Base-by-base conservation (phyloP, 2,329 filamentous ascomycete species). In the Aspergillus sp. region DNA sequence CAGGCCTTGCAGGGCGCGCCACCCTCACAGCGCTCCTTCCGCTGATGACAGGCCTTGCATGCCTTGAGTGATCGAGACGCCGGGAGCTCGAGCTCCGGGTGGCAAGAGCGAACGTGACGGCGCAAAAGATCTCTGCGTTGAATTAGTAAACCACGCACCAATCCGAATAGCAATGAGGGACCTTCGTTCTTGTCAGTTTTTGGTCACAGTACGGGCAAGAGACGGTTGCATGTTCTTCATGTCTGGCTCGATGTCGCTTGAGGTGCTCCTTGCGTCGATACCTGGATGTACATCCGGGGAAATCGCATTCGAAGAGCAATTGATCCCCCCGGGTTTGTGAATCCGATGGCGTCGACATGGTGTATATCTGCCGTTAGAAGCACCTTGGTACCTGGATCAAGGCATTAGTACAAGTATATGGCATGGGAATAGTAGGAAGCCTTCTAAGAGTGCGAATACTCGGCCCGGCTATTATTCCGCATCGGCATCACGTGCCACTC, bases 191-290 rank as follows among this genome's bases (percentile, higher is more conserved):
- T 13, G 32, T 26, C 28, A 49, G 49, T 16, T 15, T 26, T 3
- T 35, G 35, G 19, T 24, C 22, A 28, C 48, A 52, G 2, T 19
- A 31, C 4, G 39, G 30, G 29, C 48, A 52, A 8, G 5, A 5
- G 12, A 41, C 40, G 5, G 7, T 8, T 16, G 33, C 31, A 14
- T 32, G 30, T n/a, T 8, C 11, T n/a, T 10, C 6, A 17, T 54
- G 48, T 32, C 42, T 37, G 15, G 24, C 22, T 29, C 38, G 26
- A 26, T 54, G 50, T 15, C 50, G 47, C 4, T 24, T 34, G 3
- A 53, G 30, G 26, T 54, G 51, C 30, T 49, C 44, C 31, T 43
- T 53, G 5, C 46, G 48, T 25, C 27, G 41, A 15, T 53, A 53
- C 5, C 34, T 46, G 2, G 43, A 43, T 12, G 29, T 41, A 30